Percentiles rank a stretch among this genome's conserved stretches.
Conservation (phyloP, 1,139 yeast species). For the Williopsis jadinii region DNA sequence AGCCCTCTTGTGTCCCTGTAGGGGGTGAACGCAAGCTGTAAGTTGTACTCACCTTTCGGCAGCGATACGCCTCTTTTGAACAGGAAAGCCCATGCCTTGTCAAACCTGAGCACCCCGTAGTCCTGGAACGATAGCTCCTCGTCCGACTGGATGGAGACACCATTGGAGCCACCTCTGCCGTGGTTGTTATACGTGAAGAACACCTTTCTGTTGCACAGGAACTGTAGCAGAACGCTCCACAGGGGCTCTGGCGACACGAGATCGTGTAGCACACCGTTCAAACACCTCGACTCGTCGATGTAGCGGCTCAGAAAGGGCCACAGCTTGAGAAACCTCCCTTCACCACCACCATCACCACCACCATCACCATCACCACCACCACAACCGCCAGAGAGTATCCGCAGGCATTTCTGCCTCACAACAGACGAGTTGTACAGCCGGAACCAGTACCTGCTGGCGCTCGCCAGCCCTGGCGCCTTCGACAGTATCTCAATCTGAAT, state of each 20-base stretch:
- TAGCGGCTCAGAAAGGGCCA: slow-evolving; percentile 1
- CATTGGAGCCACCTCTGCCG: slow-evolving; percentile 20
- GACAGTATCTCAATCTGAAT: too few relatives aligned
- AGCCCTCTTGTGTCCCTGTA: slow-evolving; percentile 44
- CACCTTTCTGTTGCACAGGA: slow-evolving; percentile 43
- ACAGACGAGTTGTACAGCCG: too few relatives aligned
- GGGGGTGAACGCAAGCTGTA: slow-evolving; percentile 43
- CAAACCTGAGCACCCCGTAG: slow-evolving; percentile 20
- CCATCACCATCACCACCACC: too few relatives aligned
- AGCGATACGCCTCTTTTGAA: slow-evolving; percentile 41
- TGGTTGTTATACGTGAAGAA: slow-evolving; percentile 36
- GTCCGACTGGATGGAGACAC: slow-evolving; percentile 33
- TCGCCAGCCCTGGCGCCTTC: too few relatives aligned
- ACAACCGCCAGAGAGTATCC: too few relatives aligned
- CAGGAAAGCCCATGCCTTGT: slow-evolving; percentile 42
- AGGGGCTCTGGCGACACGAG: slow-evolving; percentile 35
- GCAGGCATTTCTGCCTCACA: too few relatives aligned
- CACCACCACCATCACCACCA: too few relatives aligned
- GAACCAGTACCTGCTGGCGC: too few relatives aligned
- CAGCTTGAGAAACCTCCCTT: not conserved
- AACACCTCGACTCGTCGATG: slow-evolving; percentile 4
- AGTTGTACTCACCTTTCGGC: slow-evolving; percentile 46
- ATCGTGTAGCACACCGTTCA: slow-evolving; percentile 14
- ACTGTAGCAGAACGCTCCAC: slow-evolving; percentile 47
- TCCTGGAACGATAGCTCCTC: slow-evolving; percentile 27